Evolutionary conservation across 1,284 basidiomycete species (phyloP).

Genomic region (Trichosporon sp.): DNA sequence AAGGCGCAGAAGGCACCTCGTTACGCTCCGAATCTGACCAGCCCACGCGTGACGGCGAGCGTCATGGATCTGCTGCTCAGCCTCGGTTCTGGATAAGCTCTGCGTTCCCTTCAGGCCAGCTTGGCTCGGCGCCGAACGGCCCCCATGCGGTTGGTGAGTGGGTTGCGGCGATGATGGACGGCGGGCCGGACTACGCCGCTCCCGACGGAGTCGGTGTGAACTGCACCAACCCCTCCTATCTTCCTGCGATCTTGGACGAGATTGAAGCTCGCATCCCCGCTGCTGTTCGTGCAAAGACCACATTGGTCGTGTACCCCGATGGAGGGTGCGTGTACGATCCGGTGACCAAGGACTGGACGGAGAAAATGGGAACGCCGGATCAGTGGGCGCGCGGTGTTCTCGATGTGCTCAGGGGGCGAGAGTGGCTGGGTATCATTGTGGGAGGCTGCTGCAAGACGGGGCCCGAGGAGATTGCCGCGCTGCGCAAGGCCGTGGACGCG

Average conservation of each 20-base stretch:
- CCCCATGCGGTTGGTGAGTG: background rate
- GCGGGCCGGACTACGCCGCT: constrained; percentile 14
- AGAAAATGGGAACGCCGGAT: constrained; percentile 19
- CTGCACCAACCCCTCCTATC: constrained; percentile 56
- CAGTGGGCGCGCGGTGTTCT: constrained; percentile 55
- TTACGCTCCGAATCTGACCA: background rate
- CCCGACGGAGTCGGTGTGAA: constrained; percentile 65
- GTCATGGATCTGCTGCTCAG: background rate
- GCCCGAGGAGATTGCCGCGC: constrained; percentile 56
- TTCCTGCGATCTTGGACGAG: constrained; percentile 48
- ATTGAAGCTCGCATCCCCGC: constrained; percentile 19
- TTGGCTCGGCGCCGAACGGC: constrained; percentile 4
- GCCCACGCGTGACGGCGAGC: background rate
- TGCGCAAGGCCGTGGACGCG: constrained; percentile 22
- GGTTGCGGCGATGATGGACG: constrained; percentile 38
- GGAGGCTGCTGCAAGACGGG: constrained; percentile 70
- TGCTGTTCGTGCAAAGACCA: background rate
- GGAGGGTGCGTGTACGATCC: constrained; percentile 61
- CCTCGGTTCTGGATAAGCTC: constrained; percentile 68
- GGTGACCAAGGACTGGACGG: constrained; percentile 54
- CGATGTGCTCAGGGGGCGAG: constrained; percentile 30
- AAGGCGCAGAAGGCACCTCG: background rate
- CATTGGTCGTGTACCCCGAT: constrained; percentile 67
- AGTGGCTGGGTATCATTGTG: constrained; percentile 59
- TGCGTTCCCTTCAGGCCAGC: constrained; percentile 57